These are phyloP conservation scores for Bretschneidera sinensis DNA, from an alignment of 345 rosid species.

Conservation along the genomic window DNA sequence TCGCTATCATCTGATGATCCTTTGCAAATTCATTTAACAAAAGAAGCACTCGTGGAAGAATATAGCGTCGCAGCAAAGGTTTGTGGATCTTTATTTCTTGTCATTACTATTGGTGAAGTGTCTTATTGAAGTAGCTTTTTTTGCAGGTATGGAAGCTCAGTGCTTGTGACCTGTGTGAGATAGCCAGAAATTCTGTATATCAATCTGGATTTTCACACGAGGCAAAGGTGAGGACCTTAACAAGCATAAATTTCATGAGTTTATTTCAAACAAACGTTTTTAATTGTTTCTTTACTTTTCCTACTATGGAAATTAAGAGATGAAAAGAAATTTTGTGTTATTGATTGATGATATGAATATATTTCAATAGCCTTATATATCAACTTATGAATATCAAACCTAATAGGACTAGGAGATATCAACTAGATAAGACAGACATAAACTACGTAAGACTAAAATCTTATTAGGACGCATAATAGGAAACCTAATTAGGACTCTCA, in stretches of 20 bases:
- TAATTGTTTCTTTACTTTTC: neutral
- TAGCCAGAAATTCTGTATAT: slow-evolving; percentile 51
- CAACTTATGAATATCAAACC: no score
- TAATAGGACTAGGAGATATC: no score
- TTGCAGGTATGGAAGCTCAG: slow-evolving; percentile 52
- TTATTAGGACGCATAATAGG: no score
- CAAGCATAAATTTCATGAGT: neutral
- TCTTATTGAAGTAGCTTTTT: slow-evolving; percentile 1
- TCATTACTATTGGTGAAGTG: neutral
- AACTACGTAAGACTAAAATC: no score
- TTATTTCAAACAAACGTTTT: neutral
- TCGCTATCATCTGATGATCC: slow-evolving; percentile 54
- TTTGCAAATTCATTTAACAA: slow-evolving; percentile 53
- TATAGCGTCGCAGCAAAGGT: slow-evolving; percentile 58
- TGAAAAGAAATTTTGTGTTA: no score
- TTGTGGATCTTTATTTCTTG: neutral
- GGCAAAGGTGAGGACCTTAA: slow-evolving; percentile 31
- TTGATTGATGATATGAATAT: no score
- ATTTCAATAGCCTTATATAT: neutral
- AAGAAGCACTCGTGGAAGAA: slow-evolving; percentile 52
- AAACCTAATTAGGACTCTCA: no score
- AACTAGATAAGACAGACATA: no score
- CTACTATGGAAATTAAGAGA: neutral
- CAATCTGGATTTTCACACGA: slow-evolving; percentile 46
- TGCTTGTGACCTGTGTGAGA: slow-evolving; percentile 54